phyloP scores from a whole-genome alignment of 768 basidiomycete species.

The Mycena filopes region DNA sequence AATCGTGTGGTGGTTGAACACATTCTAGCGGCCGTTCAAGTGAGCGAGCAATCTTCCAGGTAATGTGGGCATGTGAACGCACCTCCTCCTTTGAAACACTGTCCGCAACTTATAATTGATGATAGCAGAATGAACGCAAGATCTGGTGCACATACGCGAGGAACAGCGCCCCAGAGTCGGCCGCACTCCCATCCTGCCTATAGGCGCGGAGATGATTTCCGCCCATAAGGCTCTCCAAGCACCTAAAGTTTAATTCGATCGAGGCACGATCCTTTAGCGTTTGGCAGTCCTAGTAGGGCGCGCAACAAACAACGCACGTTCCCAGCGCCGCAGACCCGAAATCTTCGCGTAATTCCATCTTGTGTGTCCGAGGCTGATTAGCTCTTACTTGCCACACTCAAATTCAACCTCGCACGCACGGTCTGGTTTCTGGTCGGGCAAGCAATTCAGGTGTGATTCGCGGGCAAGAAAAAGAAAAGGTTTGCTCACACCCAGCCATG shows the following conservation, averaged over 20 bases:
- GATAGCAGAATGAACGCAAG: no score
- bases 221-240: conserved; percentile 13
- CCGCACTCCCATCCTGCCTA: conserved; percentile 1
- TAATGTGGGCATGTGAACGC: neutral
- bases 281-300: no score
- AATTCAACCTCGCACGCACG: neutral
- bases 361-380: no score
- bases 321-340: neutral
- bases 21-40: neutral
- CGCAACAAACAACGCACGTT: neutral
- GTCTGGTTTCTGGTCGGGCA: no score
- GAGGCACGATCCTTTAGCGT: no score
- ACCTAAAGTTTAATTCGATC: neutral
- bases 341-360: conserved; percentile 17
- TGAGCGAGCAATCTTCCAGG: neutral
- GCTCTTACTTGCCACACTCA: no score
- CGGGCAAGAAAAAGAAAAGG: no score
- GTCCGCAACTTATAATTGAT: neutral
- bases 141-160: conserved; percentile 17
- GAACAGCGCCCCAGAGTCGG: conserved; percentile 20
- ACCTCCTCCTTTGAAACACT: conserved; percentile 24
- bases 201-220: conserved; percentile 22
- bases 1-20: conserved; percentile 4
- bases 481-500: conserved; percentile 20
- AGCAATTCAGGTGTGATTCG: no score